A percentile compares a stretch with the other conserved stretches of the same genome.
phyloP scores from a whole-genome alignment of 495 filamentous ascomycete species.

The Aspergillus affinis region DNA sequence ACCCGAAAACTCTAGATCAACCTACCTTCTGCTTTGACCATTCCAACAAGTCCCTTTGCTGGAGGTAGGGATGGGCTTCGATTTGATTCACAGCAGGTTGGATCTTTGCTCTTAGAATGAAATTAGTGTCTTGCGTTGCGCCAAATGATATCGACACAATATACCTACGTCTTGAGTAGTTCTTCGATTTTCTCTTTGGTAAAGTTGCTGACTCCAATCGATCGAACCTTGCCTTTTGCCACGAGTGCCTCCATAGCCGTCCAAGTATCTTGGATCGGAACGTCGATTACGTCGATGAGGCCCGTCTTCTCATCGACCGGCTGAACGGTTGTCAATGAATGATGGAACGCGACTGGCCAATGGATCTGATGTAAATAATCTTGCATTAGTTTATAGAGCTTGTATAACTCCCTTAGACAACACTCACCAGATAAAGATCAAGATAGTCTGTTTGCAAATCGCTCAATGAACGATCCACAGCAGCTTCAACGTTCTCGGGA shows the following conservation, averaged over 20 bases:
- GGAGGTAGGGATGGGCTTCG: conserved; percentile 77
- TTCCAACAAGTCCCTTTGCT: conserved; percentile 57
- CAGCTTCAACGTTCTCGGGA: conserved; percentile 50
- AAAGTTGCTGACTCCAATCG: conserved; percentile 79
- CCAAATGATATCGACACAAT: too few relatives aligned
- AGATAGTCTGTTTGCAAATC: conserved; percentile 74
- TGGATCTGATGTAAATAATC: conserved; percentile 13
- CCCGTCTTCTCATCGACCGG: conserved; percentile 38
- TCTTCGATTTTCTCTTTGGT: conserved; percentile 58
- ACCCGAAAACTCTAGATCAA: too few relatives aligned
- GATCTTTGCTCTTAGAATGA: conserved; percentile 40
- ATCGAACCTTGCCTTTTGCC: conserved; percentile 60
- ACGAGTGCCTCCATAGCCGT: conserved; percentile 67
- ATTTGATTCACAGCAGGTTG: conserved; percentile 74
- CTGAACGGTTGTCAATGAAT: conserved; percentile 45
- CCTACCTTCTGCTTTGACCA: conserved; percentile 17
- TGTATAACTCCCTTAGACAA: neutral
- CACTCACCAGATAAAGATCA: conserved; percentile 59
- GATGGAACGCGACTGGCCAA: conserved; percentile 50
- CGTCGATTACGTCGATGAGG: conserved; percentile 29
- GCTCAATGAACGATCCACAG: conserved; percentile 62
- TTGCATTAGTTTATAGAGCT: neutral
- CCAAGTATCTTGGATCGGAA: conserved; percentile 59
- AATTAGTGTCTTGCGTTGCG: neutral
- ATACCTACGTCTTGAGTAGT: conserved; percentile 48